Evolutionary conservation across 2,329 filamentous ascomycete genomes (phyloP).

Genomic region (Venturia carpophila): DNA sequence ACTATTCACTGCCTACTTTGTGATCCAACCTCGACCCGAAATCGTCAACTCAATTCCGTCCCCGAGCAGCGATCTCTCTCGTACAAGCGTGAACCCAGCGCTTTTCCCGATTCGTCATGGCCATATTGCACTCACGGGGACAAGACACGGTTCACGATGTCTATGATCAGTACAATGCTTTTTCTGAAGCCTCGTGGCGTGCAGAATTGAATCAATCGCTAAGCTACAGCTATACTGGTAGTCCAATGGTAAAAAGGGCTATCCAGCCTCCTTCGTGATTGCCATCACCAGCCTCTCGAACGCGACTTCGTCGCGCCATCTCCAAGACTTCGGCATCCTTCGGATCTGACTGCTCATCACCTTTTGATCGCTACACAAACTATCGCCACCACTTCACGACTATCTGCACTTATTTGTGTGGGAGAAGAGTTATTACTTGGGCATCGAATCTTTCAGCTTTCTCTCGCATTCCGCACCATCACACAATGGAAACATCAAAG

Average conservation of each 20-base stretch:
- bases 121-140: neutral
- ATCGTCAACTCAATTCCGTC: too few relatives aligned
- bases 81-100: neutral
- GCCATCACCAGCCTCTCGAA: neutral
- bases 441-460: neutral
- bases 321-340: slow-evolving; percentile 9
- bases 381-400: neutral
- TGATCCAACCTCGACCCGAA: too few relatives aligned
- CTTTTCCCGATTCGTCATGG: neutral
- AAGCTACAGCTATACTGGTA: neutral
- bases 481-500: slow-evolving; percentile 1
- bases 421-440: too few relatives aligned
- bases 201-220: neutral
- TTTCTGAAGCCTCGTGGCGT: neutral
- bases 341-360: slow-evolving; percentile 1
- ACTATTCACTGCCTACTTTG: too few relatives aligned
- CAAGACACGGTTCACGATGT: neutral
- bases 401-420: neutral
- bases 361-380: neutral
- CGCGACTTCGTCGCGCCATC: neutral
- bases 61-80: neutral
- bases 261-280: slow-evolving; percentile 1
- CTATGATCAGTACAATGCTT: neutral
- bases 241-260: neutral
- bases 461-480: neutral